Evolutionary conservation across 1,284 basidiomycete genomes (phyloP).

Genomic region (Phlebopus sp.): DNA sequence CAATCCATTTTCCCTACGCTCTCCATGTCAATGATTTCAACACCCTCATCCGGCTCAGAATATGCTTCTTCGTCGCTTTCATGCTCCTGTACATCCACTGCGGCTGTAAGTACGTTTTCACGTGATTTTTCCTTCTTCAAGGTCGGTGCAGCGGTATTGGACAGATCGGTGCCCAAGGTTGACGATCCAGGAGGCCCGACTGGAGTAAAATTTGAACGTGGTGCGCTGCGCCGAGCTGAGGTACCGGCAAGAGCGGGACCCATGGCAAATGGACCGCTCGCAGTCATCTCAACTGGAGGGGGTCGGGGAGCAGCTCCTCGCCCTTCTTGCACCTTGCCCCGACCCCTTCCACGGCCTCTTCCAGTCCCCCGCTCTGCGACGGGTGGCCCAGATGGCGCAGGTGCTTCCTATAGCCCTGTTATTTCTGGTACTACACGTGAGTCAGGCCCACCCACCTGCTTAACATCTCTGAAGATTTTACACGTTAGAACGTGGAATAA

Average conservation of each 20-base stretch:
- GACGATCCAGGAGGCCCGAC: slow-evolving; percentile 38
- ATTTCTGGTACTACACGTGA: not conserved
- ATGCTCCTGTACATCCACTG: slow-evolving; percentile 29
- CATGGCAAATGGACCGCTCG: slow-evolving; percentile 82
- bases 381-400: slow-evolving; percentile 30
- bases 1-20: slow-evolving; percentile 79
- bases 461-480: slow-evolving; percentile 35
- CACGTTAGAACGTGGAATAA: slow-evolving; percentile 16
- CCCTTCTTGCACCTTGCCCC: slow-evolving; percentile 44
- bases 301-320: slow-evolving; percentile 51
- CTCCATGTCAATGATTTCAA: slow-evolving; percentile 88
- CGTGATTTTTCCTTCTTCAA: slow-evolving; percentile 40
- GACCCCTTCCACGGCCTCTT: slow-evolving; percentile 49
- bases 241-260: slow-evolving; percentile 67
- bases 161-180: slow-evolving; percentile 48
- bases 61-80: slow-evolving; percentile 67
- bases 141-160: slow-evolving; percentile 39
- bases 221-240: slow-evolving; percentile 47
- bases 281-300: slow-evolving; percentile 65
- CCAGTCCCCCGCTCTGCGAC: slow-evolving; percentile 39
- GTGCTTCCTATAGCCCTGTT: slow-evolving; percentile 46
- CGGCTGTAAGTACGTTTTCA: slow-evolving; percentile 29
- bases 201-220: slow-evolving; percentile 54
- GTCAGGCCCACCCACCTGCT: slow-evolving; percentile 35
- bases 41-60: slow-evolving; percentile 85